Base-by-base conservation (phyloP, 192 early-diverging fungal genomes). In the Umbelopsis vinacea region DNA sequence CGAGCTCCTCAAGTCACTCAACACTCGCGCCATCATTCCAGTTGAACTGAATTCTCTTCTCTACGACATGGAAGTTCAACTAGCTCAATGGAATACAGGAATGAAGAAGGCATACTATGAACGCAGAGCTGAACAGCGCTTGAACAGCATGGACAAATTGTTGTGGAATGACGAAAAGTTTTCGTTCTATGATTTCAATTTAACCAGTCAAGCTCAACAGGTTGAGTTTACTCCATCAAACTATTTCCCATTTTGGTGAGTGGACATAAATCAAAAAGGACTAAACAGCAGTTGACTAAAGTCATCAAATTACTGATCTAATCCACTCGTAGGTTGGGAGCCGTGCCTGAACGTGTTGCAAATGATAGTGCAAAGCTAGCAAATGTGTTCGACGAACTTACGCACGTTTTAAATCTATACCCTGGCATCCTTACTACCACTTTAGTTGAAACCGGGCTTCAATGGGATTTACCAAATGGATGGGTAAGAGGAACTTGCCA, bases 391-490 rank as follows among this genome's bases (percentile, higher is more conserved):
- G 68, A 73, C 38, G 43, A 68, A 3, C 69, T 89, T 0, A 54
- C 48, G 6, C 43, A 48, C 1, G 35, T 84, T 4, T 73, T 89
- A 14, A 17, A 48, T 11, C 68, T 77, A 46, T 89, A 79, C 66
- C 84, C 84, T 3, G 92, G 90, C n/a, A 88, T 87, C 2, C 72
- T 92, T 21, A 83, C 90, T 2, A 81, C 89, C 2, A 90, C 92
- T 45, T 66, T 82, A 7, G 68, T 74, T 46, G 76, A 82, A 52
- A 89, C 86, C 46, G 85, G 87, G 0, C 79, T 89, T 80, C 92
- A 93, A 74, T 93, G 92, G 92, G 92, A 92, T 77, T 86, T 74
- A 52, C 92, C 92, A 14, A 89, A 87, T 72, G 86, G 81, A 6
- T 93, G 91, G 89, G 57, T 63, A 63, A 63, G 33, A 19, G 0